phyloP scores from a whole-genome alignment of 2,329 filamentous ascomycete genomes.

The Ciborinia camelliae region DNA sequence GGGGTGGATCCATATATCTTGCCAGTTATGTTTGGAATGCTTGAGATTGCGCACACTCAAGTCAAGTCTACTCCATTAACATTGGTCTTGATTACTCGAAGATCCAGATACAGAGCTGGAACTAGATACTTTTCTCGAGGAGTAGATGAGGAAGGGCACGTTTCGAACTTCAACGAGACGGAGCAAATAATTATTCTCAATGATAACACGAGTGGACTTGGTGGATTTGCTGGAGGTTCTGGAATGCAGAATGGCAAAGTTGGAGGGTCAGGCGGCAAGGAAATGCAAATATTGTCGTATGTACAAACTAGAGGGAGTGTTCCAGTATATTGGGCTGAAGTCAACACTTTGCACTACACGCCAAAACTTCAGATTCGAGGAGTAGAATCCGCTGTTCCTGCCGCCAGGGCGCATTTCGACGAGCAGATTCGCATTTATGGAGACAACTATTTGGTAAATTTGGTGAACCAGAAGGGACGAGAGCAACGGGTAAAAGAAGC shows the following conservation, averaged over 20 bases:
- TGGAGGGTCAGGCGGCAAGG: constrained; percentile 57
- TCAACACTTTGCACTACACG: constrained; percentile 89
- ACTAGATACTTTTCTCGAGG: constrained; percentile 95
- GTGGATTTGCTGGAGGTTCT: constrained; percentile 74
- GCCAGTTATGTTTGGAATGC: constrained; percentile 93
- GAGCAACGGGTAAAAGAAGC: constrained; percentile 87
- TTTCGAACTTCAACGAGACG: constrained; percentile 99
- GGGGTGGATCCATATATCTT: constrained; percentile 88
- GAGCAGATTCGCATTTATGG: constrained; percentile 93
- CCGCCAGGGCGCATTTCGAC: constrained; percentile 82
- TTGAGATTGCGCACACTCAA: constrained; percentile 82
- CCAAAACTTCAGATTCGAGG: constrained; percentile 85
- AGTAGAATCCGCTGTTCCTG: constrained; percentile 73
- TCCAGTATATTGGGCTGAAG: constrained; percentile 92
- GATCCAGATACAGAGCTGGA: constrained; percentile 83
- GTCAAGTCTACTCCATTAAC: constrained; percentile 84
- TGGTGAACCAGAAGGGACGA: constrained; percentile 93
- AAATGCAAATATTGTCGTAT: constrained; percentile 88
- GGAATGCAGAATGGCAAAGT: constrained; percentile 73
- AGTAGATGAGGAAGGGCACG: constrained; percentile 87
- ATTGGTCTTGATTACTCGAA: constrained; percentile 80
- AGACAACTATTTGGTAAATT: constrained; percentile 94
- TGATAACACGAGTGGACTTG: constrained; percentile 68
- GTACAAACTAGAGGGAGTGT: constrained; percentile 96
- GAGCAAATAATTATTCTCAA: constrained; percentile 91